A percentile compares a stretch with the other conserved stretches of the same genome.
Conservation (phyloP, 192 early-diverging fungal genomes). For the Coemansia sp. region DNA sequence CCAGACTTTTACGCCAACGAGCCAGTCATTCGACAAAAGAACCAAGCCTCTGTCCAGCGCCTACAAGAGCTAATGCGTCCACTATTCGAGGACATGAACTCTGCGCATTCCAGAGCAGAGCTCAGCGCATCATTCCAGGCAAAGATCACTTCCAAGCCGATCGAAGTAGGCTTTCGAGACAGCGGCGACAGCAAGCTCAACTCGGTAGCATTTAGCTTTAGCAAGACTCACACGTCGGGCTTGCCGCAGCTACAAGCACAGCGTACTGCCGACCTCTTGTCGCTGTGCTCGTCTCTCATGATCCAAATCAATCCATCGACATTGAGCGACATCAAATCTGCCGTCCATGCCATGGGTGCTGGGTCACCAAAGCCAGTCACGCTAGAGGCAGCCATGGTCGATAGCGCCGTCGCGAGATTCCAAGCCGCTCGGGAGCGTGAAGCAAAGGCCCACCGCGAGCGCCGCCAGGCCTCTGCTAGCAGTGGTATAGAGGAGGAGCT, state of each 20-base stretch:
- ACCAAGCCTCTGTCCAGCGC: slow-evolving; percentile 50
- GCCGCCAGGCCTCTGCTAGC: slow-evolving; percentile 11
- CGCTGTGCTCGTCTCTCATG: slow-evolving; percentile 27
- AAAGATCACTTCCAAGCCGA: slow-evolving; percentile 8
- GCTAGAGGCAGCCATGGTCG: not conserved
- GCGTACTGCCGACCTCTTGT: slow-evolving; percentile 39
- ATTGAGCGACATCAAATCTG: slow-evolving; percentile 20
- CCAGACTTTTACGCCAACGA: slow-evolving; percentile 49
- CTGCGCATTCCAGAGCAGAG: slow-evolving; percentile 9
- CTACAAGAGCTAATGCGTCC: slow-evolving; percentile 32
- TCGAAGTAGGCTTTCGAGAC: slow-evolving; percentile 14
- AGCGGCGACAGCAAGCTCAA: slow-evolving; percentile 5
- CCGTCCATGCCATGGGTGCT: slow-evolving; percentile 4
- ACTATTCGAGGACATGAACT: slow-evolving; percentile 24
- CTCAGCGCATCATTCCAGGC: not conserved
- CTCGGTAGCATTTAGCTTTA: slow-evolving; percentile 33
- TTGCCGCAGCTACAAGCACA: slow-evolving; percentile 28
- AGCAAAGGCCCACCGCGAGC: slow-evolving; percentile 8
- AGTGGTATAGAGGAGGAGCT: not conserved
- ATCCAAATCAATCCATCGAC: not conserved
- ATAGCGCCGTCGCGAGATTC: slow-evolving; percentile 44
- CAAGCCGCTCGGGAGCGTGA: slow-evolving; percentile 2
- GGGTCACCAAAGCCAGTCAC: not conserved
- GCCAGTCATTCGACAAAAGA: slow-evolving; percentile 34
- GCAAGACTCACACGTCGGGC: not conserved